These are phyloP conservation scores for Diaporthe aspalathi DNA, from an alignment of 2,329 filamentous ascomycete genomes.

Conservation along the genomic window DNA sequence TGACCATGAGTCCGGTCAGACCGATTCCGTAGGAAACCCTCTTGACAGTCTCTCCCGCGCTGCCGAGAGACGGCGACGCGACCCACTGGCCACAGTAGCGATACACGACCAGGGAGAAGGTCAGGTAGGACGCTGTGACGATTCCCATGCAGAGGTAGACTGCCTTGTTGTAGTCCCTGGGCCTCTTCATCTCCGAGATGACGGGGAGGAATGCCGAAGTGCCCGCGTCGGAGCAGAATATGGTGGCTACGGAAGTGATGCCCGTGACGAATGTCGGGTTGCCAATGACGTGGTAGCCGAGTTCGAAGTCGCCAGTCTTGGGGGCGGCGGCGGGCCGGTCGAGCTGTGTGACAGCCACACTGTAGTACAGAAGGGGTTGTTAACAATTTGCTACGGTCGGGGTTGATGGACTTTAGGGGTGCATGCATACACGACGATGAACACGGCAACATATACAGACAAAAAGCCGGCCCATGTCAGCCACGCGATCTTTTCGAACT, in stretches of 20 bases:
- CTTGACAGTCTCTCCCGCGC: constrained; percentile 68
- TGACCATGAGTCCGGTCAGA: constrained; percentile 64
- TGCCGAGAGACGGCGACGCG: constrained; percentile 70
- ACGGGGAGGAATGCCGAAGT: constrained; percentile 39
- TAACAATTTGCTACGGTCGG: not conserved
- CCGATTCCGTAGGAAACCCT: constrained; percentile 71
- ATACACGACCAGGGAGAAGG: constrained; percentile 71
- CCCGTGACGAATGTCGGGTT: constrained; percentile 41
- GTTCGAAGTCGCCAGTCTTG: constrained; percentile 42
- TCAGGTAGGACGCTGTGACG: constrained; percentile 65
- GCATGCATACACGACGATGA: constrained; percentile 47
- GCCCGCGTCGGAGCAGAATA: constrained; percentile 37
- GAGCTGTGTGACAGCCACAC: constrained; percentile 43
- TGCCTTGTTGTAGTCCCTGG: constrained; percentile 69
- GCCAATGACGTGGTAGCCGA: constrained; percentile 41
- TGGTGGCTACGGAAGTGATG: constrained; percentile 38
- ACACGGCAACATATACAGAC: constrained; percentile 41
- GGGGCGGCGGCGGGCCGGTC: constrained; percentile 42
- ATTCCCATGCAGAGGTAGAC: constrained; percentile 69
- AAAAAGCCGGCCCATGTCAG: constrained; percentile 39
- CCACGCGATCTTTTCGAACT: constrained; percentile 39
- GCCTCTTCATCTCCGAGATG: constrained; percentile 72
- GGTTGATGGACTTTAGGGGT: not conserved
- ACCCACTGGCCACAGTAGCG: constrained; percentile 72
- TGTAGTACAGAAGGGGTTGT: constrained; percentile 28